Conservation (phyloP, 1,139 yeast genomes). For the Geotrichum histeridarum region DNA sequence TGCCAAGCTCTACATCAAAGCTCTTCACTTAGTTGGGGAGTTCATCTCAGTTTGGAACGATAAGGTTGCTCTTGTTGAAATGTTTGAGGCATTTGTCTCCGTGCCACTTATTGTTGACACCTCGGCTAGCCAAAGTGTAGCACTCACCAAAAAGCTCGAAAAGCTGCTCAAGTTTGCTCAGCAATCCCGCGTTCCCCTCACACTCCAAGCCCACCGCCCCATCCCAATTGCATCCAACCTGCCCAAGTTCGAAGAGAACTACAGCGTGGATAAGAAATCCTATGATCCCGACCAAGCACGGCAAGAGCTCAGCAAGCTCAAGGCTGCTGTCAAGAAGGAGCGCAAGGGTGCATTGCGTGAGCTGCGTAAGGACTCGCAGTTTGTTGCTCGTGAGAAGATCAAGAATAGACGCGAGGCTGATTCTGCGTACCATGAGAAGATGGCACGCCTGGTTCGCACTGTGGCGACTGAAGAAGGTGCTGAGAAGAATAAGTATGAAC, state of each 20-base stretch:
- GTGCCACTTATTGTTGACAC: constrained; percentile 8
- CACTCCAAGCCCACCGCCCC: constrained; percentile 83
- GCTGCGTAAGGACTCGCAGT: constrained; percentile 80
- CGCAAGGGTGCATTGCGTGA: constrained; percentile 84
- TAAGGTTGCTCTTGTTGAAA: constrained; percentile 56
- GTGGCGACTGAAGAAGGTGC: constrained; percentile 92
- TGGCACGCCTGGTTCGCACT: constrained; percentile 79
- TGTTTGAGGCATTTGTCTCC: constrained; percentile 41
- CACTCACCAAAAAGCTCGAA: constrained; percentile 38
- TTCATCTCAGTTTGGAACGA: constrained; percentile 54
- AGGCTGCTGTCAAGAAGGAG: constrained; percentile 84
- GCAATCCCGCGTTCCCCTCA: constrained; percentile 61
- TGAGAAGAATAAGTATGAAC: constrained; percentile 84
- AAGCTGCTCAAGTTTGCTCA: constrained; percentile 50
- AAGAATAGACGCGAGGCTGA: constrained; percentile 69
- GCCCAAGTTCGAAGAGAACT: constrained; percentile 93
- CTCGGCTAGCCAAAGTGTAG: constrained; percentile 14
- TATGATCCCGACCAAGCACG: constrained; percentile 78
- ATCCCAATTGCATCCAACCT: constrained; percentile 78
- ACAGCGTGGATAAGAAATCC: constrained; percentile 90
- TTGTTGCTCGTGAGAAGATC: constrained; percentile 81
- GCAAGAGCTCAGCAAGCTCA: constrained; percentile 77
- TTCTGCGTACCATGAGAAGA: constrained; percentile 79
- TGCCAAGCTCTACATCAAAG: constrained; percentile 14
- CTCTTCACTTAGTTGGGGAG: constrained; percentile 11